Evolutionary conservation across 2,329 filamentous ascomycete genomes (phyloP).

Genomic region (Periconia sp.): DNA sequence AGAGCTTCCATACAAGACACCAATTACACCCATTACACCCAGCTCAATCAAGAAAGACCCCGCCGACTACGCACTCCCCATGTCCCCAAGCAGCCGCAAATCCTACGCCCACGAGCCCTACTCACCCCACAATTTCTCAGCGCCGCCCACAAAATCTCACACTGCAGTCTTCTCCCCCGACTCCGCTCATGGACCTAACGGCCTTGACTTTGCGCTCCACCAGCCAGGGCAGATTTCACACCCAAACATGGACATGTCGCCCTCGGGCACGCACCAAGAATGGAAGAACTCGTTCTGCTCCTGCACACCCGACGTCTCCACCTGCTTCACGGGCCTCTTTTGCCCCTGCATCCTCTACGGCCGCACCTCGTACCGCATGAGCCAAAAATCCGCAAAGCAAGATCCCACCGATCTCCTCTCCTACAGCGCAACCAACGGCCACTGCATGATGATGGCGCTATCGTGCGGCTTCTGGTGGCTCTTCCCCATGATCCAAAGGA

Average conservation of each 20-base stretch:
- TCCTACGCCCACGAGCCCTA: constrained; percentile 34
- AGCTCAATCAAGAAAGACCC: constrained; percentile 28
- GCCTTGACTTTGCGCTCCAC: constrained; percentile 41
- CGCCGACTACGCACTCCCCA: constrained; percentile 11
- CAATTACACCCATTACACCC: constrained; percentile 38
- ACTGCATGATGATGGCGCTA: constrained; percentile 47
- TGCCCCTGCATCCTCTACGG: constrained; percentile 53
- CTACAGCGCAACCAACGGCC: constrained; percentile 43
- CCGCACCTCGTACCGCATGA: constrained; percentile 51
- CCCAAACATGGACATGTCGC: constrained; percentile 45
- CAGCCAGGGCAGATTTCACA: constrained; percentile 51
- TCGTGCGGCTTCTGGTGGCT: constrained; percentile 47
- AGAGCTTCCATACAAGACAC: constrained; percentile 32
- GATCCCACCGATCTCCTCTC: constrained; percentile 50
- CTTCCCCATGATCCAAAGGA: constrained; percentile 45
- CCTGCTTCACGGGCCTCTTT: constrained; percentile 48
- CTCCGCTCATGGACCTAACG: constrained; percentile 46
- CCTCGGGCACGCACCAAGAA: constrained; percentile 17
- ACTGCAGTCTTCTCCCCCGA: constrained; percentile 46
- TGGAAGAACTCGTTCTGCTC: constrained; percentile 44
- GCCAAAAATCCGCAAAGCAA: constrained; percentile 43
- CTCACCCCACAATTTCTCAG: constrained; percentile 39
- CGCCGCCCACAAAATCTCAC: constrained; percentile 23
- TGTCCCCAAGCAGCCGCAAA: constrained; percentile 20
- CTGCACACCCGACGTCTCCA: constrained; percentile 42